Evolutionary conservation across 352 stramenopile genomes (phyloP).

Genomic region (Phytophthora meadii): DNA sequence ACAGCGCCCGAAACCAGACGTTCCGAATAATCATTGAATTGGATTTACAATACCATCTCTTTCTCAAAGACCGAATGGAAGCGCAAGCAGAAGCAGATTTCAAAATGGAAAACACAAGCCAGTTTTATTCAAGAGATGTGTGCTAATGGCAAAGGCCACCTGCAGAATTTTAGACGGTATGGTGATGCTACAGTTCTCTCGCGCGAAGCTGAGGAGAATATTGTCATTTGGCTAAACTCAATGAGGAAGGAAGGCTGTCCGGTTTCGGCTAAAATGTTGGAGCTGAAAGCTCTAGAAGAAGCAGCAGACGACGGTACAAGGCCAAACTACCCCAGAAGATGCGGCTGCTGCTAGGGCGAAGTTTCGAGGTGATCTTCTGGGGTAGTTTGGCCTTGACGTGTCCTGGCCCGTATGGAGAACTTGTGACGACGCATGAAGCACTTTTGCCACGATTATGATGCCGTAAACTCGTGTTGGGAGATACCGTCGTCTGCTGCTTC

Average conservation of each 20-base stretch:
- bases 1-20: too few species aligned
- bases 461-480: background rate
- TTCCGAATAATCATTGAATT: too few species aligned
- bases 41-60: too few species aligned
- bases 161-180: background rate
- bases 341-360: background rate
- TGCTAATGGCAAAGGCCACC: background rate
- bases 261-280: conserved; percentile 1
- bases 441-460: background rate
- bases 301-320: conserved; percentile 9
- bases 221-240: conserved; percentile 8
- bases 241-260: conserved; percentile 9
- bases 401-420: background rate
- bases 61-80: background rate
- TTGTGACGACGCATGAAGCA: conserved; percentile 5
- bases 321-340: conserved; percentile 6
- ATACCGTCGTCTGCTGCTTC: conserved; percentile 1
- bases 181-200: conserved; percentile 10
- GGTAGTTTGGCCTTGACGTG: conserved; percentile 11
- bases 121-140: background rate
- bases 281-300: background rate
- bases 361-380: conserved; percentile 1
- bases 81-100: conserved; percentile 5
- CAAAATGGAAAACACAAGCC: background rate
- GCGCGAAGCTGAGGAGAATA: background rate